These are phyloP conservation scores for Neurospora africana DNA, from an alignment of 495 filamentous ascomycete species.

Conservation along the genomic window DNA sequence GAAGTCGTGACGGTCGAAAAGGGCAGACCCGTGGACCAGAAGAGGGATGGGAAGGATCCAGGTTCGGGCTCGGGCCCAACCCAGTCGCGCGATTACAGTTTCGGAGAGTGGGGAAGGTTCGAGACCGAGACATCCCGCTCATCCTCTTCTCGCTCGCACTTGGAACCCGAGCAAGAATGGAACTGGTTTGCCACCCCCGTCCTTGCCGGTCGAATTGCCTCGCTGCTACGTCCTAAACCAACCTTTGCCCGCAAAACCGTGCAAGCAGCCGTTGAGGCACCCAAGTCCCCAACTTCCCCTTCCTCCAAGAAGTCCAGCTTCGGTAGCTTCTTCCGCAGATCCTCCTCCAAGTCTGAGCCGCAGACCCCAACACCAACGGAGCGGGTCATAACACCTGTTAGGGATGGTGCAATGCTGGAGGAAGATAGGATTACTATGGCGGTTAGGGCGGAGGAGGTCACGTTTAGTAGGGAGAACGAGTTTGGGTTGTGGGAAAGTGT, in stretches of 20 bases:
- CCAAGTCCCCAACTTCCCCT: neutral
- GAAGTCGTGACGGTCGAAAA: neutral
- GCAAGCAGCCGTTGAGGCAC: neutral
- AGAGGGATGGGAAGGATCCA: neutral
- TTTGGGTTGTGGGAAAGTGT: constrained; percentile 43
- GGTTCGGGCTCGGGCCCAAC: neutral
- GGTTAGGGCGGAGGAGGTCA: constrained; percentile 39
- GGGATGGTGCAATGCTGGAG: neutral
- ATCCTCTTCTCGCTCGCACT: neutral
- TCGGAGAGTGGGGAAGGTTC: neutral
- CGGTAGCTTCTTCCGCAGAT: neutral
- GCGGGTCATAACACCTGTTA: neutral
- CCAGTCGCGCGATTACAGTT: neutral
- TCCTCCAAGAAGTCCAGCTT: neutral
- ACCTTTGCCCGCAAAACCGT: neutral
- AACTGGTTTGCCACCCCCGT: neutral
- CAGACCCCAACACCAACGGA: neutral
- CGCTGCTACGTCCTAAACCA: neutral
- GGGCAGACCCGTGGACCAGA: neutral
- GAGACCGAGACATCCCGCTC: neutral
- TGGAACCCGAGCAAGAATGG: neutral
- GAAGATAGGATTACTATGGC: constrained; percentile 23
- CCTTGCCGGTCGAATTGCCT: neutral
- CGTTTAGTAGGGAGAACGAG: constrained; percentile 41
- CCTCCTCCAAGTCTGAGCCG: neutral